These are phyloP conservation scores for Lomentospora prolificans DNA, from an alignment of 2,329 filamentous ascomycete genomes.

Conservation along the genomic window DNA sequence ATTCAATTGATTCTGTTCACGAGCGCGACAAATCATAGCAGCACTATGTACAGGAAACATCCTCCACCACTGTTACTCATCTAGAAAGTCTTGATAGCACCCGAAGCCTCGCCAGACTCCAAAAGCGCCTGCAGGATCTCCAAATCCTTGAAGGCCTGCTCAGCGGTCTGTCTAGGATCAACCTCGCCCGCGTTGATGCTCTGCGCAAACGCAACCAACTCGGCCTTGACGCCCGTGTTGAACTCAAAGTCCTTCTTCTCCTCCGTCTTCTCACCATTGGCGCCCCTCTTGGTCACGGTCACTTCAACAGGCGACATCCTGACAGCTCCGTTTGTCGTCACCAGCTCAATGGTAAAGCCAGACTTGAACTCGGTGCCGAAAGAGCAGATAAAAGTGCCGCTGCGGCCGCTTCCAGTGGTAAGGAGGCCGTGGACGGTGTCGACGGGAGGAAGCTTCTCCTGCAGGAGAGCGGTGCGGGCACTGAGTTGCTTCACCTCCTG, in stretches of 20 bases:
- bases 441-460: slow-evolving; percentile 50
- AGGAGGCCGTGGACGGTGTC: slow-evolving; percentile 56
- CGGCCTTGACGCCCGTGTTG: slow-evolving; percentile 44
- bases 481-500: slow-evolving; percentile 33
- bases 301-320: slow-evolving; percentile 35
- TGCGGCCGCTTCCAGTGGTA: slow-evolving; percentile 40
- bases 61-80: background rate
- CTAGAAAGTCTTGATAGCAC: slow-evolving; percentile 1
- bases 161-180: slow-evolving; percentile 41
- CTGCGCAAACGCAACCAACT: slow-evolving; percentile 52
- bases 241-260: slow-evolving; percentile 34
- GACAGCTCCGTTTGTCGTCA: slow-evolving; percentile 47
- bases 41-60: background rate
- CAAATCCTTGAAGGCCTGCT: slow-evolving; percentile 51
- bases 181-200: slow-evolving; percentile 35
- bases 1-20: too few relatives aligned
- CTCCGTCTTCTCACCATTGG: slow-evolving; percentile 20
- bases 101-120: slow-evolving; percentile 8
- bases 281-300: slow-evolving; percentile 23
- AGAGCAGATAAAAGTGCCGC: slow-evolving; percentile 47
- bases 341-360: slow-evolving; percentile 43
- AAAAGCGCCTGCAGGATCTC: slow-evolving; percentile 38
- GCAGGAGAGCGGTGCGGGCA: slow-evolving; percentile 45
- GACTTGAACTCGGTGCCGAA: slow-evolving; percentile 45
- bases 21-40: too few relatives aligned